Percentiles rank a stretch among this genome's conserved stretches.
phyloP scores from a whole-genome alignment of 202 grass and related monocot species.

The Eragrostis tef region DNA sequence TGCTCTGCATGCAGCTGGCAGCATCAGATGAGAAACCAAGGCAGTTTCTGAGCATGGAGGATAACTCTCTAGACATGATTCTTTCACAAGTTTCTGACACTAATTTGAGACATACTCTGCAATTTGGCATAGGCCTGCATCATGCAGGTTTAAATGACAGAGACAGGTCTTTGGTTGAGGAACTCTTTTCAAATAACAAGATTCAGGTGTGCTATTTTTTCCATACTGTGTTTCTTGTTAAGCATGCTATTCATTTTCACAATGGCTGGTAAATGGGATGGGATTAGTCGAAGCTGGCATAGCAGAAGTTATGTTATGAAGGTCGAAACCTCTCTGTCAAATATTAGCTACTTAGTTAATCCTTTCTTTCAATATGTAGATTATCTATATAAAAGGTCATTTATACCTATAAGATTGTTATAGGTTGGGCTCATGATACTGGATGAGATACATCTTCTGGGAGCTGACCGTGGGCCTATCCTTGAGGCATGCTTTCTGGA shows the following conservation, averaged over 20 bases:
- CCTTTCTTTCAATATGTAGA: not conserved
- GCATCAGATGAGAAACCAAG: slow-evolving; percentile 97
- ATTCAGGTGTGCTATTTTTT: slow-evolving; percentile 70
- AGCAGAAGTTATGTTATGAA: slow-evolving; percentile 99
- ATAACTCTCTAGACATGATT: slow-evolving; percentile 85
- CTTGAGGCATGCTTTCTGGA: slow-evolving; percentile 72
- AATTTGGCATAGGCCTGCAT: slow-evolving; percentile 96
- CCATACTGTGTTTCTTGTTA: slow-evolving; percentile 15
- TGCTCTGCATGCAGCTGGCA: slow-evolving; percentile 65
- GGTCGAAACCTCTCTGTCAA: slow-evolving; percentile 28
- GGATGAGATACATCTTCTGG: slow-evolving; percentile 98
- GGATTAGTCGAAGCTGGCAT: slow-evolving; percentile 95
- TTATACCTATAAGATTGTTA: slow-evolving; percentile 38
- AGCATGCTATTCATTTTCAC: slow-evolving; percentile 5
- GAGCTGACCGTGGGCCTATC: slow-evolving; percentile 95
- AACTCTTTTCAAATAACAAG: slow-evolving; percentile 97
- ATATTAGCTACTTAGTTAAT: slow-evolving; percentile 18
- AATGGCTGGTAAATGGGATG: slow-evolving; percentile 65
- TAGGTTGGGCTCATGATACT: slow-evolving; percentile 98
- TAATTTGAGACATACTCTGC: slow-evolving; percentile 94
- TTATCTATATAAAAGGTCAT: slow-evolving; percentile 13
- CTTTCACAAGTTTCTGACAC: slow-evolving; percentile 91
- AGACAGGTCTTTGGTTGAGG: slow-evolving; percentile 91
- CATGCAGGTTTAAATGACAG: slow-evolving; percentile 97
- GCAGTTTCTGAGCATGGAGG: slow-evolving; percentile 85